phyloP scores from a whole-genome alignment of 2,329 filamentous ascomycete genomes.

The Penicillium thymicola region DNA sequence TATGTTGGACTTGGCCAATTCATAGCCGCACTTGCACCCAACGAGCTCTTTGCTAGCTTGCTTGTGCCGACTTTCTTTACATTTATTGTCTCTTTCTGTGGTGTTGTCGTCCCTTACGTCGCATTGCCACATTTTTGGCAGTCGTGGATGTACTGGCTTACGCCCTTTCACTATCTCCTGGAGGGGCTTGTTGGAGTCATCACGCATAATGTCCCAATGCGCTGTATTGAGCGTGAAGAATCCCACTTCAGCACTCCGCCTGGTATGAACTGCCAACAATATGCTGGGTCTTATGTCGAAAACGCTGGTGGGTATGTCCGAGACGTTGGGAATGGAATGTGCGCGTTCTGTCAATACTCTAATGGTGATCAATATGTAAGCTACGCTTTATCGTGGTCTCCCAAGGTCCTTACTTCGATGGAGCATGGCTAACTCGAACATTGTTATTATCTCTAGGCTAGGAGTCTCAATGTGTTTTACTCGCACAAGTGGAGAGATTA shows the following conservation, averaged over 20 bases:
- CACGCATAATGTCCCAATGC: slow-evolving; percentile 54
- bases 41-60: slow-evolving; percentile 63
- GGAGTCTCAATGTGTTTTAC: slow-evolving; percentile 59
- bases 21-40: slow-evolving; percentile 64
- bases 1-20: slow-evolving; percentile 65
- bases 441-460: slow-evolving; percentile 20
- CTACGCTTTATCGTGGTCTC: neutral
- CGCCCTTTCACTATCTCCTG: slow-evolving; percentile 66
- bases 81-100: slow-evolving; percentile 69
- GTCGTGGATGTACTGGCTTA: slow-evolving; percentile 63
- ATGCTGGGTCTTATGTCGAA: slow-evolving; percentile 53
- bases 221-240: slow-evolving; percentile 56
- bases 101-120: slow-evolving; percentile 66
- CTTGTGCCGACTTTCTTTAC: slow-evolving; percentile 68
- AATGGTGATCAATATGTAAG: slow-evolving; percentile 60
- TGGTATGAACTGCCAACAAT: slow-evolving; percentile 59
- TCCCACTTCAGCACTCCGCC: slow-evolving; percentile 59
- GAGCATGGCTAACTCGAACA: neutral
- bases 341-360: slow-evolving; percentile 63
- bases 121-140: slow-evolving; percentile 65
- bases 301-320: slow-evolving; percentile 60
- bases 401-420: neutral
- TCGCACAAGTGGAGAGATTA: slow-evolving; percentile 64
- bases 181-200: slow-evolving; percentile 59
- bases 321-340: slow-evolving; percentile 54